Evolutionary conservation across 2,329 filamentous ascomycete genomes (phyloP).

Genomic region (Thelonectria olida): DNA sequence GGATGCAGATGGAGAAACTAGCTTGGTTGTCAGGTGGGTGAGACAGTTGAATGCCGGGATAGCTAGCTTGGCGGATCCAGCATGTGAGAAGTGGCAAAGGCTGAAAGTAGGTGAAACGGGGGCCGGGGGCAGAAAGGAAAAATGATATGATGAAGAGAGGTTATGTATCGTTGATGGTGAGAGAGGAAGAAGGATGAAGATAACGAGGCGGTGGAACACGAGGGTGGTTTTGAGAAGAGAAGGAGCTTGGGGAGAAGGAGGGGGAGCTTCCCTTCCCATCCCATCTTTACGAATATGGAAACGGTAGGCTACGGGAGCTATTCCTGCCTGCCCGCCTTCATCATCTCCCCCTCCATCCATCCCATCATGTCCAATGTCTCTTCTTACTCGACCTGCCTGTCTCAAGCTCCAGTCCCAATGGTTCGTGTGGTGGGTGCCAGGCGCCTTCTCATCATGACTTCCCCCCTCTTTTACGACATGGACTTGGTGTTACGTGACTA

Average conservation of each 20-base stretch:
- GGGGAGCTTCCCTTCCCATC: not conserved
- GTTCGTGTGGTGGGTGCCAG: not conserved
- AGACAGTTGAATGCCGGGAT: conserved; percentile 14
- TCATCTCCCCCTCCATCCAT: not conserved
- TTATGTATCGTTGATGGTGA: not conserved
- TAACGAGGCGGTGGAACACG: not conserved
- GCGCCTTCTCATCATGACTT: not conserved
- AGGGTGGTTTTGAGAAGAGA: not conserved
- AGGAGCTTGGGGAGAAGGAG: not conserved
- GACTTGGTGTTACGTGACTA: conserved; percentile 9
- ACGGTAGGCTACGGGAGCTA: too few relatives aligned
- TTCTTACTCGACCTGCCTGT: too few relatives aligned
- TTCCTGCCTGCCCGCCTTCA: too few relatives aligned
- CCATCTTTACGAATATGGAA: not conserved
- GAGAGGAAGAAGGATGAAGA: not conserved
- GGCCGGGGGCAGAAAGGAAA: not conserved
- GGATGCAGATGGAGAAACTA: conserved; percentile 9
- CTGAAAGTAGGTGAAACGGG: not conserved
- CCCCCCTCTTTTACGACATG: not conserved
- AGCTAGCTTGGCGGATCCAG: conserved; percentile 17
- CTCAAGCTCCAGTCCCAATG: too few relatives aligned
- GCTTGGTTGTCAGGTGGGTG: conserved; percentile 9
- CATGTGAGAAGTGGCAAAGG: not conserved
- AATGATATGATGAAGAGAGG: not conserved
- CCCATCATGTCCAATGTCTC: too few relatives aligned